These are phyloP conservation scores for Salix caprea DNA, from an alignment of 345 rosid genomes.

Conservation along the genomic window DNA sequence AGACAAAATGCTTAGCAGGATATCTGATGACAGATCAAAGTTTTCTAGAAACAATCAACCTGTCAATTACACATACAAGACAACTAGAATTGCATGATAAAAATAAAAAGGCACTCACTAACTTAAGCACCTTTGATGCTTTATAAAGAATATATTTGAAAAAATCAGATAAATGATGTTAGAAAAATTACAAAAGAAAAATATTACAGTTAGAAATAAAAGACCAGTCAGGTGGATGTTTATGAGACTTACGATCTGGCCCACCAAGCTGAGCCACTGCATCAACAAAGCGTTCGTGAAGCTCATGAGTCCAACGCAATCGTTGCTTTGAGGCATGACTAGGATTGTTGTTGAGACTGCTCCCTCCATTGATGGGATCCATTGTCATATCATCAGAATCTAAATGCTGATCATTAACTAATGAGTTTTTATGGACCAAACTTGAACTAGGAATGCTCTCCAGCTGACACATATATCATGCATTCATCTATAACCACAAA, in stretches of 20 bases:
- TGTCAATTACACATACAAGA: not conserved
- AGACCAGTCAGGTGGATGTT: not conserved
- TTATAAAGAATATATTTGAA: not conserved
- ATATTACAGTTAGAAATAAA: not conserved
- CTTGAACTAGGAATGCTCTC: conserved; percentile 40
- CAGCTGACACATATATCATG: conserved; percentile 43
- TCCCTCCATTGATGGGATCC: conserved; percentile 72
- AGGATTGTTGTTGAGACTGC: conserved; percentile 49
- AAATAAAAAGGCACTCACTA: not conserved
- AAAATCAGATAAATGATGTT: not conserved
- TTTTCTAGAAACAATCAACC: not conserved
- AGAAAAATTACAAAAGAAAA: not conserved
- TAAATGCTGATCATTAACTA: conserved; percentile 49
- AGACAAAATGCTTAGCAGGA: not conserved
- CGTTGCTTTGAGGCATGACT: conserved; percentile 95
- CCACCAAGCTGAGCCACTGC: conserved; percentile 99
- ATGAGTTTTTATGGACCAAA: conserved; percentile 38
- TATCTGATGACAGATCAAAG: not conserved
- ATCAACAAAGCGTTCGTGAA: conserved; percentile 97
- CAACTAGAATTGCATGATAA: not conserved
- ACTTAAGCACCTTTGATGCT: not conserved
- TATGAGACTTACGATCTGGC: conserved; percentile 78
- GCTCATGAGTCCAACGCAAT: conserved; percentile 96
- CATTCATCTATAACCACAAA: conserved; percentile 31
- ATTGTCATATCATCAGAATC: conserved; percentile 49